Percentiles rank a stretch among this genome's conserved stretches.
Evolutionary conservation across 176 grass and related monocot genomes (phyloP).

Genomic region (Dendrocalamus sinicus): DNA sequence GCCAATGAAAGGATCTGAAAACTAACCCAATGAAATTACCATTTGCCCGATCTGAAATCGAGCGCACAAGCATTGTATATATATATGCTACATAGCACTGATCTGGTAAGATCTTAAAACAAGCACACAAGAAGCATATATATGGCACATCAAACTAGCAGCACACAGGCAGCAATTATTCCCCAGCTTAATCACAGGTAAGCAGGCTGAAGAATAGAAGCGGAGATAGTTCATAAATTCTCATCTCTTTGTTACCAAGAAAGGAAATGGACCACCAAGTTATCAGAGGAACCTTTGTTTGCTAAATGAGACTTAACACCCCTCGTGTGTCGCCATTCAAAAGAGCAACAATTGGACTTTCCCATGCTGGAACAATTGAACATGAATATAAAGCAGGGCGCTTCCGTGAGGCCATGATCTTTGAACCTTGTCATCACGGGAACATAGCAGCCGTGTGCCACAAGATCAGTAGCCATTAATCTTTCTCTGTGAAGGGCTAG

Average conservation of each 20-base stretch:
- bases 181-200: slow-evolving; percentile 34
- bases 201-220: slow-evolving; percentile 35
- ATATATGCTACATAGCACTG: not conserved
- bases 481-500: slow-evolving; percentile 63
- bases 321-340: slow-evolving; percentile 8
- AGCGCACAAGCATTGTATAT: not conserved
- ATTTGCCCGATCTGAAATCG: not conserved
- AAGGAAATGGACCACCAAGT: slow-evolving; percentile 44
- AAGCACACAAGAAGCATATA: slow-evolving; percentile 40
- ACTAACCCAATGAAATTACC: not conserved
- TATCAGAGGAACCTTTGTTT: slow-evolving; percentile 48
- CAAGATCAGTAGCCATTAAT: slow-evolving; percentile 90
- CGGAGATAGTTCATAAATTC: slow-evolving; percentile 40
- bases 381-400: slow-evolving; percentile 33
- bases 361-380: slow-evolving; percentile 38
- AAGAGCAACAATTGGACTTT: slow-evolving; percentile 38
- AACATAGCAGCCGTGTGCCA: slow-evolving; percentile 27
- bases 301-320: slow-evolving; percentile 25
- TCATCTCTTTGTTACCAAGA: slow-evolving; percentile 37
- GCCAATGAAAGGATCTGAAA: not conserved
- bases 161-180: slow-evolving; percentile 46
- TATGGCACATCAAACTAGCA: slow-evolving; percentile 25
- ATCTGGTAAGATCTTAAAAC: slow-evolving; percentile 49
- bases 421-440: slow-evolving; percentile 30
- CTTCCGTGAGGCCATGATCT: slow-evolving; percentile 47